Conservation (phyloP, 2,329 filamentous ascomycete species). For the Magnaporthales sp. region DNA sequence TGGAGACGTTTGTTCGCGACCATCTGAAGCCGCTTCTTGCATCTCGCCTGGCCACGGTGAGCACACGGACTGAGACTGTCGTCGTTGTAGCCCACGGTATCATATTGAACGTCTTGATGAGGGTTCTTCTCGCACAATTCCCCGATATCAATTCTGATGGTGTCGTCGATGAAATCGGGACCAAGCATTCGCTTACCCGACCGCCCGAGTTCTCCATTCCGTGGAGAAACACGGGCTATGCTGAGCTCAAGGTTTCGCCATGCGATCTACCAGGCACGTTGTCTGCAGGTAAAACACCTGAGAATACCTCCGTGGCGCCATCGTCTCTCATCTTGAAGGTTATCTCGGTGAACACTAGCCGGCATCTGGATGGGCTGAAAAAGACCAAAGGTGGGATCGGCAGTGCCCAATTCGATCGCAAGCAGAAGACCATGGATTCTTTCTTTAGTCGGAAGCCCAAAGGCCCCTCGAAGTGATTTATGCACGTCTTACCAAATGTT, state of each 20-base stretch:
- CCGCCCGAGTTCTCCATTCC: conserved; percentile 19
- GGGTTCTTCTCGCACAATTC: conserved; percentile 49
- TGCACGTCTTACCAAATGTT: background rate
- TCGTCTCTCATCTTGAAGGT: background rate
- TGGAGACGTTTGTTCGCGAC: conserved; percentile 56
- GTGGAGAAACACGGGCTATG: conserved; percentile 47
- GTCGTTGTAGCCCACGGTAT: conserved; percentile 78
- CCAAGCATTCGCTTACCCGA: background rate
- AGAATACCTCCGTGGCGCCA: conserved; percentile 1
- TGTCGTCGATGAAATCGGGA: conserved; percentile 7
- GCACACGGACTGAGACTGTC: conserved; percentile 29
- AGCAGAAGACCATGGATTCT: conserved; percentile 65
- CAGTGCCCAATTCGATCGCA: conserved; percentile 64
- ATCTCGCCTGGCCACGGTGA: conserved; percentile 29
- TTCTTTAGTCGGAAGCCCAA: conserved; percentile 50
- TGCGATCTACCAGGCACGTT: background rate
- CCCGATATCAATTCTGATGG: conserved; percentile 15
- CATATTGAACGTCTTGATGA: conserved; percentile 63
- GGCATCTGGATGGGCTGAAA: conserved; percentile 66
- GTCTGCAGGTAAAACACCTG: background rate
- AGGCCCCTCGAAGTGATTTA: background rate
- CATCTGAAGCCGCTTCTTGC: conserved; percentile 53
- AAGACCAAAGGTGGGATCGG: conserved; percentile 78
- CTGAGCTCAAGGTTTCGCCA: conserved; percentile 18
- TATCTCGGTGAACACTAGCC: conserved; percentile 51